Base-by-base conservation (phyloP, 352 stramenopile genomes). In the Globisporangium paroecandrum region DNA sequence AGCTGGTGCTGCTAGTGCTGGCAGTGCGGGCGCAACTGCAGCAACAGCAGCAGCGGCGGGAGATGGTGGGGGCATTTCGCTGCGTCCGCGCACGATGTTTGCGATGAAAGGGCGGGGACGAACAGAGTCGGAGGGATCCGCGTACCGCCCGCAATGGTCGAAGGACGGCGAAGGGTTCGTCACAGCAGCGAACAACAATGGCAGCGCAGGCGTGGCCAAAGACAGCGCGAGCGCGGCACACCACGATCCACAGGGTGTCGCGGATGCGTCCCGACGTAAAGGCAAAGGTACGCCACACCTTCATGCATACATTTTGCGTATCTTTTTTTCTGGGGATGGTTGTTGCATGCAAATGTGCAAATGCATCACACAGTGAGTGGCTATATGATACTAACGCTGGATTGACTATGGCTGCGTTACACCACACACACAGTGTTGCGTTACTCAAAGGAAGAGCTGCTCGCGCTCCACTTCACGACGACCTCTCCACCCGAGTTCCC, bases 81-180 rank as follows among this genome's bases (percentile, higher is more conserved):
- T 95, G 64, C 74, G 87, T n/a, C 87, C 87, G 67, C 85, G 87
- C 64, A 95, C 84, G 46, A 95, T 95, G 87, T 95, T 95, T 63
- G 85, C 85, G n/a, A 90, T 93, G 74, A 95, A 94, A 66, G 87
- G 87, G 58, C 78, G 85, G 18, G 85, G 83, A 12, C 82, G 79
- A 51, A 91, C 83, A 34, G 87, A 95, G 58, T 82, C 81, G 8
- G 84, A 91, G 56, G 76, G 73, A 29, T 82, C 84, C 22, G 77
- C 82, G 22, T 95, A 94, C 68, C 83, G 87, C 9, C 87, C 87
- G 53, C 85, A 94, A 68, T 95, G 87, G 87, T 93, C 84, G 36
- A 95, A 95, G 58, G 86, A 94, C 68, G 85, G 85, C 27, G 87
- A 95, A 25, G 87, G 87, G 1, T 95, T 95, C 62, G 83, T 94